Evolutionary conservation across 116 monocot genomes (phyloP).

Genomic region (Iris pallida): DNA sequence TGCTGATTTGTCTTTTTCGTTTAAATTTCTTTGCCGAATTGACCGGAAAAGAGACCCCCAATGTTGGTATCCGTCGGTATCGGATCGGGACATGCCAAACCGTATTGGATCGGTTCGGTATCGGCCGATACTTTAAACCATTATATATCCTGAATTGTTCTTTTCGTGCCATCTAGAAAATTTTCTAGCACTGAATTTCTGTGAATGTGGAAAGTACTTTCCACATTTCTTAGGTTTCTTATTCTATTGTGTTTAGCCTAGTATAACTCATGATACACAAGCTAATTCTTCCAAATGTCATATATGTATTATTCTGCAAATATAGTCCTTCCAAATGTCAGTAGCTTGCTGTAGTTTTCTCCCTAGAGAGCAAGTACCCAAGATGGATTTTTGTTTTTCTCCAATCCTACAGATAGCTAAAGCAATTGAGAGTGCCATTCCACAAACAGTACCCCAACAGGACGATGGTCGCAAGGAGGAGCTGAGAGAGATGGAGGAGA

Average conservation of each 20-base stretch:
- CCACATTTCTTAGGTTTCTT: neutral
- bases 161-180: no score
- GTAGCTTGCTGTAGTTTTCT: neutral
- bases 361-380: conserved; percentile 6
- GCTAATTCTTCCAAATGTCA: neutral
- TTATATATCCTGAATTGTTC: no score
- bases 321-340: neutral
- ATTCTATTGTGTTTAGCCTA: neutral
- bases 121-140: no score
- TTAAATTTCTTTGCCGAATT: no score
- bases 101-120: no score
- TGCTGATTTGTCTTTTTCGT: no score
- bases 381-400: neutral
- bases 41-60: no score
- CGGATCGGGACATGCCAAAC: no score
- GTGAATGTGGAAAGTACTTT: no score
- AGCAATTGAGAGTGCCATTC: conserved; percentile 37
- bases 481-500: conserved; percentile 15
- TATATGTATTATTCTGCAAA: no score
- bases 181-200: no score
- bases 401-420: conserved; percentile 26
- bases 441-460: neutral
- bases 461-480: conserved; percentile 1
- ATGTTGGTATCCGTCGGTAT: no score
- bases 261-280: neutral